phyloP scores from a whole-genome alignment of 2,329 filamentous ascomycete species.

The Madurella mycetomatis region DNA sequence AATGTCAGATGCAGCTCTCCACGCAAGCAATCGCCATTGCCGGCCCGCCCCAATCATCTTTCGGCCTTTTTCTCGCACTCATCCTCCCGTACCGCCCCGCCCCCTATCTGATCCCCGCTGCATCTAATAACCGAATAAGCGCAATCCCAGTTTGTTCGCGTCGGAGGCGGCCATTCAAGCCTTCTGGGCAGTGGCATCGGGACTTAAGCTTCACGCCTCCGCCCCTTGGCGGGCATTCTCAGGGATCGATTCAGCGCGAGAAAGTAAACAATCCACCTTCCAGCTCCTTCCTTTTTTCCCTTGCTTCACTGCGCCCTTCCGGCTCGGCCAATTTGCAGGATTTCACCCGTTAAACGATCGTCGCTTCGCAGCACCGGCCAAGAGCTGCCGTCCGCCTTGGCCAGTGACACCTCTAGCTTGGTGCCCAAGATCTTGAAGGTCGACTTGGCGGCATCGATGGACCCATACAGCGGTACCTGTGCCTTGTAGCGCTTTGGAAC shows the following conservation, averaged over 20 bases:
- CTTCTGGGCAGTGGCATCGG: slow-evolving; percentile 8
- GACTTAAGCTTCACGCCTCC: slow-evolving; percentile 10
- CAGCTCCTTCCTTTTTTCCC: slow-evolving; percentile 4
- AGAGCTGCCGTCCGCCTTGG: slow-evolving; percentile 66
- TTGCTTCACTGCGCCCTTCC: slow-evolving; percentile 39
- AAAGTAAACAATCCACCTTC: slow-evolving; percentile 4
- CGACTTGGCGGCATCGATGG: slow-evolving; percentile 71
- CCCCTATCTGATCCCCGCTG: slow-evolving; percentile 10
- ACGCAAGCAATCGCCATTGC: neutral
- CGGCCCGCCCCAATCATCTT: neutral
- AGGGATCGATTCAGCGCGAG: neutral
- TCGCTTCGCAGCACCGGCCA: slow-evolving; percentile 84
- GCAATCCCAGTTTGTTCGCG: slow-evolving; percentile 1
- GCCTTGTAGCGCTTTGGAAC: slow-evolving; percentile 71
- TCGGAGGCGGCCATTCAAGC: neutral
- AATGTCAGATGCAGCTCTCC: neutral
- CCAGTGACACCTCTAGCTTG: slow-evolving; percentile 77
- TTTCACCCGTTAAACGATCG: slow-evolving; percentile 65
- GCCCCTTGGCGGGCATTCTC: slow-evolving; percentile 12
- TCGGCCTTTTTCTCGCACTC: slow-evolving; percentile 4
- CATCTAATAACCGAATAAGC: slow-evolving; percentile 5
- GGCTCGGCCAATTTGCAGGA: slow-evolving; percentile 83
- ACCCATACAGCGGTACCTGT: slow-evolving; percentile 68
- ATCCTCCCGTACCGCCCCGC: neutral
- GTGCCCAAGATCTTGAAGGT: slow-evolving; percentile 79